phyloP scores from a whole-genome alignment of 2,329 filamentous ascomycete genomes.

The Chrysoporthe deuterocubensis region DNA sequence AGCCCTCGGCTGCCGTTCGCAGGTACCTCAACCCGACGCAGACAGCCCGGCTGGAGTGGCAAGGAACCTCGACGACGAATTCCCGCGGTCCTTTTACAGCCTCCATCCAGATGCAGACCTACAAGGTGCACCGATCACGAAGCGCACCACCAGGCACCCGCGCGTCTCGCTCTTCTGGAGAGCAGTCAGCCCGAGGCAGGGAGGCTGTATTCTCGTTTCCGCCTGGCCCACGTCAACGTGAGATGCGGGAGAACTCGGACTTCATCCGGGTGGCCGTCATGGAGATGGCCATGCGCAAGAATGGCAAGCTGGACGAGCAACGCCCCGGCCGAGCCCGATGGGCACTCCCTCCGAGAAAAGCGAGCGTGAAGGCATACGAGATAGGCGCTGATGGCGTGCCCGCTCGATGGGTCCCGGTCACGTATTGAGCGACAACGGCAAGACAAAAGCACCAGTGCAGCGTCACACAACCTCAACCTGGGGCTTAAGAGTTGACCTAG shows the following conservation, averaged over 20 bases:
- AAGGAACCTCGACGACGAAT: conserved; percentile 30
- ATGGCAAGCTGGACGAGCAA: conserved; percentile 68
- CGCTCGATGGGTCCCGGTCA: conserved; percentile 54
- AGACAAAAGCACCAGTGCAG: not conserved
- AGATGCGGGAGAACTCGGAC: conserved; percentile 71
- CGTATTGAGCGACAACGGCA: conserved; percentile 9
- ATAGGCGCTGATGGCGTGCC: conserved; percentile 63
- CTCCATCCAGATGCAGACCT: conserved; percentile 74
- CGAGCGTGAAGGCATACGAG: conserved; percentile 56
- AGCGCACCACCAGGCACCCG: conserved; percentile 38
- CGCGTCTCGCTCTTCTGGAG: conserved; percentile 21
- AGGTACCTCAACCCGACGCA: conserved; percentile 70
- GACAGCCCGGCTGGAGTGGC: conserved; percentile 50
- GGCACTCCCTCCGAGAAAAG: conserved; percentile 68
- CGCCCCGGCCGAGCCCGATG: conserved; percentile 70
- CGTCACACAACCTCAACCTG: not conserved
- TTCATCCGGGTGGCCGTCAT: conserved; percentile 73
- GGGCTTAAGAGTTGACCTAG: not conserved
- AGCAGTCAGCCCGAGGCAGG: conserved; percentile 36
- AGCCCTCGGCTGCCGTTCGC: conserved; percentile 67
- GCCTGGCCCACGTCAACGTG: conserved; percentile 61
- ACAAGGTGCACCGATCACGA: conserved; percentile 60
- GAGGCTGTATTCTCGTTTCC: conserved; percentile 40
- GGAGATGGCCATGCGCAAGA: conserved; percentile 72
- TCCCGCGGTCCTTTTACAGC: conserved; percentile 56